Evolutionary conservation across 2,329 filamentous ascomycete genomes (phyloP).

Genomic region (Aspergillus transmontanensis): DNA sequence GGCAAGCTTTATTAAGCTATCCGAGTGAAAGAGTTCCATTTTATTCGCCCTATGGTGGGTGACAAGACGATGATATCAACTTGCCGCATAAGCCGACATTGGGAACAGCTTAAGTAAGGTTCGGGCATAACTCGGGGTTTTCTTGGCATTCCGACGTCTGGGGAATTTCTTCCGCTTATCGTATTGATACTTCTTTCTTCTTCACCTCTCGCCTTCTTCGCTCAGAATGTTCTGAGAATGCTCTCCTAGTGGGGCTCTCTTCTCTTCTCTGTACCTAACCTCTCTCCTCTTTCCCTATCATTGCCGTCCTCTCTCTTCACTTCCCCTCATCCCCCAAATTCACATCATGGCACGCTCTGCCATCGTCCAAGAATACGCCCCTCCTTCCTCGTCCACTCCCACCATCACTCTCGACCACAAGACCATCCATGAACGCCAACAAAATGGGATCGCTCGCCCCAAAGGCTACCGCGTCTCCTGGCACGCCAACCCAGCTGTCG

Average conservation of each 20-base stretch:
- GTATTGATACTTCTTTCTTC: background rate
- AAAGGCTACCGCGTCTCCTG: slow-evolving; percentile 91
- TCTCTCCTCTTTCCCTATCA: background rate
- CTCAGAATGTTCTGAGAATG: background rate
- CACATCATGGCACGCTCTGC: slow-evolving; percentile 44
- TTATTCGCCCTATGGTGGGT: no score
- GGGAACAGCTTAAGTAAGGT: slow-evolving; percentile 9
- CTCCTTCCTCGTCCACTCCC: slow-evolving; percentile 39
- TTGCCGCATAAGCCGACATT: slow-evolving; percentile 4
- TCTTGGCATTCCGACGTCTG: background rate
- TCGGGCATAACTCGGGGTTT: slow-evolving; percentile 10
- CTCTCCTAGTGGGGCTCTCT: slow-evolving; percentile 4
- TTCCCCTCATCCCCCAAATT: background rate
- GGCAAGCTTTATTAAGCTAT: background rate
- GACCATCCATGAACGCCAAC: slow-evolving; percentile 55
- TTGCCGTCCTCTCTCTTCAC: background rate
- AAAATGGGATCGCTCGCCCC: slow-evolving; percentile 73
- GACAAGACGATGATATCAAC: background rate
- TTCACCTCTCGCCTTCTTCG: background rate
- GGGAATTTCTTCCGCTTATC: slow-evolving; percentile 1
- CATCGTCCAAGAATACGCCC: slow-evolving; percentile 54
- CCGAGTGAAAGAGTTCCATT: background rate
- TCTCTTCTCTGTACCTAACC: slow-evolving; percentile 4
- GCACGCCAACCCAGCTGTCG: slow-evolving; percentile 92
- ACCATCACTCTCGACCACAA: slow-evolving; percentile 55